phyloP scores from a whole-genome alignment of 2,329 filamentous ascomycete species.

The Alternaria metachromatica region DNA sequence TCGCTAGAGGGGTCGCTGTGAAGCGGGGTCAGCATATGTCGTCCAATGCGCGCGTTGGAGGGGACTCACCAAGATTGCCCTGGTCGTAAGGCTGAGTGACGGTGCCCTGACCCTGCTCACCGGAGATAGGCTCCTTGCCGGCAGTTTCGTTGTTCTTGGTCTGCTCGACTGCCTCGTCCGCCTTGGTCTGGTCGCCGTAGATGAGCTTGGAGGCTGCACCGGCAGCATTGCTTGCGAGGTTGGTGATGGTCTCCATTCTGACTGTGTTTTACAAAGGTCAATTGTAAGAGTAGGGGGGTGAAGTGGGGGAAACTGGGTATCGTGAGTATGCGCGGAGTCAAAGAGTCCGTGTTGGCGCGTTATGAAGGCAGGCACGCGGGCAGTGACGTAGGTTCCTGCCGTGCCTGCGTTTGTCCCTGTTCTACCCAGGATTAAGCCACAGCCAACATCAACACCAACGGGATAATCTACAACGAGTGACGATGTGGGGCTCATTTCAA shows the following conservation, averaged over 20 bases:
- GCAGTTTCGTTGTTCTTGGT: conserved; percentile 48
- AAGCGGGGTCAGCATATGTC: conserved; percentile 9
- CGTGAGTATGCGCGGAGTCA: conserved; percentile 3
- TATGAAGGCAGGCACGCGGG: conserved; percentile 20
- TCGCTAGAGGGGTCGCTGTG: conserved; percentile 23
- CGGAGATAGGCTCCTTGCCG: conserved; percentile 73
- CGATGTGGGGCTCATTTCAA: conserved; percentile 19
- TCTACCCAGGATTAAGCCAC: conserved; percentile 13
- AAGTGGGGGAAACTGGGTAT: background rate
- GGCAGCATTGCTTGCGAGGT: conserved; percentile 34
- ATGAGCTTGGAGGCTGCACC: conserved; percentile 45
- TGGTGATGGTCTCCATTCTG: conserved; percentile 50
- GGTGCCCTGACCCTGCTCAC: conserved; percentile 70
- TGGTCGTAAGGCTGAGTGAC: conserved; percentile 78
- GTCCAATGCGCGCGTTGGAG: background rate
- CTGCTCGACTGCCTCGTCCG: conserved; percentile 9
- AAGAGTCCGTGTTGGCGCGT: conserved; percentile 10
- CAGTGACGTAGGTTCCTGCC: conserved; percentile 28
- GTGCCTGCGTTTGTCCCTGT: conserved; percentile 18
- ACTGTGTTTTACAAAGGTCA: background rate
- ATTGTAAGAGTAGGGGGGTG: background rate
- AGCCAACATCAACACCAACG: conserved; percentile 16
- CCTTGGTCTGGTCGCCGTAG: conserved; percentile 43
- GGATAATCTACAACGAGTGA: conserved; percentile 20
- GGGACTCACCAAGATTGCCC: conserved; percentile 67